These are phyloP conservation scores for Calonectria hongkongensis DNA, from an alignment of 2,329 filamentous ascomycete species.

Conservation along the genomic window DNA sequence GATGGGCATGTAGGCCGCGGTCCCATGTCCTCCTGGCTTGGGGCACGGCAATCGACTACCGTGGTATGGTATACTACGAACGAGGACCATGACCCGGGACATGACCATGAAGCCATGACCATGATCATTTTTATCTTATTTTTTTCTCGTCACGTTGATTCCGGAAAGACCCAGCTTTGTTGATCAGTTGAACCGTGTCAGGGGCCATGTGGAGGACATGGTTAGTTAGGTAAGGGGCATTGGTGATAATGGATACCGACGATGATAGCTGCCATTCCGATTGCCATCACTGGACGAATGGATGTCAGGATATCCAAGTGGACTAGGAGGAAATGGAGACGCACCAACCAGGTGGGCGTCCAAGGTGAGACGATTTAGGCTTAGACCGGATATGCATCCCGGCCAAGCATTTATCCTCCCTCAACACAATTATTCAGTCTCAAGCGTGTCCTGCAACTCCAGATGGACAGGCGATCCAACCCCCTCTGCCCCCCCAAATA, in stretches of 20 bases:
- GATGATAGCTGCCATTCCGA: slow-evolving; percentile 19
- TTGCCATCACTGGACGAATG: slow-evolving; percentile 26
- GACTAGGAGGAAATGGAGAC: background rate
- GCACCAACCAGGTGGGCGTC: slow-evolving; percentile 34
- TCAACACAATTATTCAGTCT: background rate
- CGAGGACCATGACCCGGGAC: slow-evolving; percentile 1
- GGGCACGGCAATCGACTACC: slow-evolving; percentile 37
- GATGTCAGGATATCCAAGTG: slow-evolving; percentile 35
- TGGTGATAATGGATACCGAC: slow-evolving; percentile 16
- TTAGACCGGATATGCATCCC: slow-evolving; percentile 49
- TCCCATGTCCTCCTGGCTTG: slow-evolving; percentile 14
- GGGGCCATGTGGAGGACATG: slow-evolving; percentile 8
- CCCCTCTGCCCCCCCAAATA: slow-evolving; percentile 21
- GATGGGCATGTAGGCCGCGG: slow-evolving; percentile 2
- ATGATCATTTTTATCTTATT: background rate
- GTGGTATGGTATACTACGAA: slow-evolving; percentile 22
- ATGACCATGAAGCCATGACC: slow-evolving; percentile 13
- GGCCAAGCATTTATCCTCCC: slow-evolving; percentile 37
- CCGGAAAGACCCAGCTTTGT: slow-evolving; percentile 10
- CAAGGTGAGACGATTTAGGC: slow-evolving; percentile 55
- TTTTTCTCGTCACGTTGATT: slow-evolving; percentile 22
- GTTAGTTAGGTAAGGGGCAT: slow-evolving; percentile 28
- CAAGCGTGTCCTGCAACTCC: slow-evolving; percentile 2
- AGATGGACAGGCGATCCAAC: slow-evolving; percentile 17
- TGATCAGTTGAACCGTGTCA: slow-evolving; percentile 27